phyloP scores from a whole-genome alignment of 108 stramenopile species.

The Cyclostephanos invisitatus region DNA sequence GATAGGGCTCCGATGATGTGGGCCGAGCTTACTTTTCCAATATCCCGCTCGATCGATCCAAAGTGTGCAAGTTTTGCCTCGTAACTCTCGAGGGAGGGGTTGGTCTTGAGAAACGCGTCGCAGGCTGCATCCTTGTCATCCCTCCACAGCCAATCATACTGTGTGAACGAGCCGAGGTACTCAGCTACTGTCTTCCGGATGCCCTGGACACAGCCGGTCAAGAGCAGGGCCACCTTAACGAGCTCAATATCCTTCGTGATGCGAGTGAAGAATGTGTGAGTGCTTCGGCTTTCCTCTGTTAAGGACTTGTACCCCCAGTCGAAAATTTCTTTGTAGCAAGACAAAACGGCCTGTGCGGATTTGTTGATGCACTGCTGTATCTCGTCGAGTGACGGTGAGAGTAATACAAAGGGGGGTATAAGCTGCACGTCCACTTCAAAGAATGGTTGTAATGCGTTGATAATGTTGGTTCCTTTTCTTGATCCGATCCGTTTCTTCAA shows the following conservation, averaged over 20 bases:
- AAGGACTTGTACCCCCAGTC: constrained; percentile 59
- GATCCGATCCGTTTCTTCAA: constrained; percentile 83
- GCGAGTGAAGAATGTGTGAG: constrained; percentile 81
- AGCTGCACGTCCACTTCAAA: constrained; percentile 91
- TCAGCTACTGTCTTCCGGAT: constrained; percentile 87
- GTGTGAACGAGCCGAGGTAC: constrained; percentile 67
- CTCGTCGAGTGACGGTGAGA: constrained; percentile 83
- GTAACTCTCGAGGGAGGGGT: constrained; percentile 77
- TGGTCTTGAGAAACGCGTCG: constrained; percentile 65
- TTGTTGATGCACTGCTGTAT: constrained; percentile 89
- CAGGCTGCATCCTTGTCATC: constrained; percentile 86
- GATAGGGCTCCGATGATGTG: constrained; percentile 91
- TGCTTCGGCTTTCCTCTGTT: constrained; percentile 36
- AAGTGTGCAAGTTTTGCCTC: constrained; percentile 72
- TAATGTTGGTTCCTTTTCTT: constrained; percentile 56
- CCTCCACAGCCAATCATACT: constrained; percentile 90
- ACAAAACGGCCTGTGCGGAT: constrained; percentile 82
- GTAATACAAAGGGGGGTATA: constrained; percentile 67
- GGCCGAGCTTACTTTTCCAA: constrained; percentile 68
- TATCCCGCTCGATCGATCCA: constrained; percentile 61
- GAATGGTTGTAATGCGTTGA: constrained; percentile 67
- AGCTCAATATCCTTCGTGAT: constrained; percentile 91
- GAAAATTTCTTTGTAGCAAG: constrained; percentile 82
- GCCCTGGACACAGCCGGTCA: constrained; percentile 89
- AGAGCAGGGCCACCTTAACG: constrained; percentile 84